Evolutionary conservation across 768 basidiomycete species (phyloP), one percentile per base, ranked within the genome.

Genomic region (Tubosaeta brunneosetosa): DNA sequence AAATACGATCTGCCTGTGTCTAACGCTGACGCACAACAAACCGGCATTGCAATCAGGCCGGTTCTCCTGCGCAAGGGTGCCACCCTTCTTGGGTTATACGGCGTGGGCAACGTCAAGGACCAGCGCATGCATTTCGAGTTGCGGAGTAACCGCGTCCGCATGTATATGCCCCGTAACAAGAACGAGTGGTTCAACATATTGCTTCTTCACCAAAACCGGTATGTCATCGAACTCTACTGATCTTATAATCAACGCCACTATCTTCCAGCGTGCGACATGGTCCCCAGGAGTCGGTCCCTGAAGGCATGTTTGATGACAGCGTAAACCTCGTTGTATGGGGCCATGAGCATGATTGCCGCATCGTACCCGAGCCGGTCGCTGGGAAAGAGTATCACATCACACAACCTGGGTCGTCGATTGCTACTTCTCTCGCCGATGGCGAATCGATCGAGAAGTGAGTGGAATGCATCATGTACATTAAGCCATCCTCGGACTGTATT

Each of bases 311-410:
- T 60, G 95, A 98, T 64, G 92, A 99, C 64, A 88, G 85, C 61
- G 78, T 97, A 33, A 84, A 97, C 61, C 78, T 99, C 14, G 91
- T 99, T 7, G 77, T 99, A 2, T 99, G 97, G 97, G 97, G 97
- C 7, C 97, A 99, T 67, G 97, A 99, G 68, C 97, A 99, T 65
- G 97, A 98, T 68, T 98, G 95, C 63, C 83, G 94, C 29, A 89
- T 95, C 49, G 75, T 83, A 2, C 95, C 97, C 1, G 92, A 97
- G 62, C 79, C 84, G 6, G 95, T 99, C 8, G 85, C 91, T 4
- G 93, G 91, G 12, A 94, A 95, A 68, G 80, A 79, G 14, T 99
- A 99, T 71, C 85, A 81, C 62, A 93, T 99, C 62, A 82, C 86
- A 2, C 97, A 99, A 68, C 97, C 97, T 4, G 97, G 97, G 2